A percentile compares a stretch with the other conserved stretches of the same genome.
Conservation (phyloP, 129 eudicot genomes). For the Logfia minima region DNA sequence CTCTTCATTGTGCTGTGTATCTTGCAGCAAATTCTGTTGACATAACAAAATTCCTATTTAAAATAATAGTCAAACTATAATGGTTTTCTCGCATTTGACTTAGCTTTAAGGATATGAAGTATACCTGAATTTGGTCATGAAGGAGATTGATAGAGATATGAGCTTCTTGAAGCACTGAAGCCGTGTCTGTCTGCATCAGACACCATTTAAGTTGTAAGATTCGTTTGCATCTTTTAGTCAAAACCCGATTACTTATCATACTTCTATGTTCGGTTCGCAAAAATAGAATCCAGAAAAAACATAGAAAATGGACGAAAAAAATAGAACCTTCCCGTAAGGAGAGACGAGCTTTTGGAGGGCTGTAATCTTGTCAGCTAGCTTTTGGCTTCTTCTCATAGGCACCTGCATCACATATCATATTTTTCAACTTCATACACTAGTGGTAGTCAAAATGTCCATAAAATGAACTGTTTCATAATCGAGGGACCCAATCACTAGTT, state of each 20-base stretch:
- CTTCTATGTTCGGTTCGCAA: not conserved
- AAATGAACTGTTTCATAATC: not conserved
- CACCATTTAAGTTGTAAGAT: not conserved
- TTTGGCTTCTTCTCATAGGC: slow-evolving; percentile 62
- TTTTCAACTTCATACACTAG: not conserved
- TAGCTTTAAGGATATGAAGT: not conserved
- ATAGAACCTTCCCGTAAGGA: slow-evolving; percentile 65
- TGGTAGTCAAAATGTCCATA: not conserved
- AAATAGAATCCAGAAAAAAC: not conserved
- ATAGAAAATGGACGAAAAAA: not conserved
- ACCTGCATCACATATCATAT: slow-evolving; percentile 32
- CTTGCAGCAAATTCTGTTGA: slow-evolving; percentile 40
- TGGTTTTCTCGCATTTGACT: not conserved
- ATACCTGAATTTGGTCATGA: slow-evolving; percentile 58
- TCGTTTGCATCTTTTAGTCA: not conserved
- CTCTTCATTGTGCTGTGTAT: slow-evolving; percentile 23
- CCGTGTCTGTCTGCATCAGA: slow-evolving; percentile 66
- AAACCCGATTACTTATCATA: not conserved
- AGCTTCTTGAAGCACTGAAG: slow-evolving; percentile 79
- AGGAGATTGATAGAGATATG: slow-evolving; percentile 54
- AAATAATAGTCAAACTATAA: not conserved
- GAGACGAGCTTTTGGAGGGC: slow-evolving; percentile 75
- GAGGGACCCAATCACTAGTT: not conserved
- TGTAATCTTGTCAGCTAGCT: slow-evolving; percentile 63
- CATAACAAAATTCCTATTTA: not conserved